Evolutionary conservation across 768 basidiomycete genomes (phyloP).

Genomic region (Antrodiella citrinella): DNA sequence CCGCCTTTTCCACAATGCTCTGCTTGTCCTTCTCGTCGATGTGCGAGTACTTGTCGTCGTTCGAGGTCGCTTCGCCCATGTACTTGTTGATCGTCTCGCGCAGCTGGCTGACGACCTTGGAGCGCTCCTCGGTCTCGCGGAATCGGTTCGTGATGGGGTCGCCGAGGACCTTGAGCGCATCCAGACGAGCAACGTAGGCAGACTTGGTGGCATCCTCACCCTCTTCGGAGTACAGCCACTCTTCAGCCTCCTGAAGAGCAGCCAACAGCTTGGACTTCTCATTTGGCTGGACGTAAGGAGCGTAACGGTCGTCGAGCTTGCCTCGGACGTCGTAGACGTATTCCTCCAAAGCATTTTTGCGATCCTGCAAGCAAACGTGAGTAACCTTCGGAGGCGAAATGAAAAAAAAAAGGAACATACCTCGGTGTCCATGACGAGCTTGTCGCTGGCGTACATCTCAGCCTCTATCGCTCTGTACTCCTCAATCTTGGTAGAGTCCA

Average conservation of each 20-base stretch:
- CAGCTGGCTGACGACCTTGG: conserved; percentile 59
- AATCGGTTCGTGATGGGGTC: conserved; percentile 81
- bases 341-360: conserved; percentile 98
- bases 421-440: conserved; percentile 97
- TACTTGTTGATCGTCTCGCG: conserved; percentile 88
- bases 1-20: conserved; percentile 81
- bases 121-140: conserved; percentile 78
- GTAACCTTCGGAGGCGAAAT: conserved; percentile 5
- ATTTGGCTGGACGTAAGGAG: conserved; percentile 56
- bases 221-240: conserved; percentile 97
- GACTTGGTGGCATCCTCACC: conserved; percentile 94
- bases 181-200: conserved; percentile 81
- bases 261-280: conserved; percentile 76
- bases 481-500: conserved; percentile 62
- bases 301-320: conserved; percentile 88
- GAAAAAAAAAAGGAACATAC: conserved; percentile 32
- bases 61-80: conserved; percentile 71
- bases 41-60: conserved; percentile 83
- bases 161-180: conserved; percentile 76
- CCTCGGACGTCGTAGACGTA: conserved; percentile 93
- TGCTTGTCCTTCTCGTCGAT: conserved; percentile 87
- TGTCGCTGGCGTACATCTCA: conserved; percentile 84
- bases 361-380: conserved; percentile 48
- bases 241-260: conserved; percentile 73
- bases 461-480: conserved; percentile 72